Evolutionary conservation across 2,329 filamentous ascomycete genomes (phyloP).

Genomic region (Beauveria varroae): DNA sequence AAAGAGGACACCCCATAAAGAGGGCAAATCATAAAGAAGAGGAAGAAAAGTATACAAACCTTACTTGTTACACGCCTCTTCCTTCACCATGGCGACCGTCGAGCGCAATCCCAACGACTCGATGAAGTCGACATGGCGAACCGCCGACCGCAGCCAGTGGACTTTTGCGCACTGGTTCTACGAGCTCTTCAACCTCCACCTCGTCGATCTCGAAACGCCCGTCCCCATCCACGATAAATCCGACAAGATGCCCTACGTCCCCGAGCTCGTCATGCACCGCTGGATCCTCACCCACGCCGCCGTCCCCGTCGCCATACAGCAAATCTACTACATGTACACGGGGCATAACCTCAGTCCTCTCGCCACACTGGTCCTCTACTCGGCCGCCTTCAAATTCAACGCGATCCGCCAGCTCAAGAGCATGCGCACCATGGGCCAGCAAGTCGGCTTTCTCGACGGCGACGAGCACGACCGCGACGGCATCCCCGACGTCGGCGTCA

Average conservation of each 20-base stretch:
- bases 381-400: constrained; percentile 27
- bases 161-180: constrained; percentile 22
- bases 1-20: not conserved
- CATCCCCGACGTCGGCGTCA: constrained; percentile 29
- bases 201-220: constrained; percentile 18
- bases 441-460: constrained; percentile 32
- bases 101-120: constrained; percentile 20
- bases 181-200: constrained; percentile 23
- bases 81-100: constrained; percentile 3
- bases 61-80: not conserved
- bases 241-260: constrained; percentile 29
- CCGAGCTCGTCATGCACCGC: constrained; percentile 25
- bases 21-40: not conserved
- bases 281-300: constrained; percentile 31
- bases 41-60: not conserved
- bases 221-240: constrained; percentile 29
- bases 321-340: constrained; percentile 23
- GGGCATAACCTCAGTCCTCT: constrained; percentile 22
- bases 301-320: constrained; percentile 29
- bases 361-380: constrained; percentile 28
- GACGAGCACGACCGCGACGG: constrained; percentile 33
- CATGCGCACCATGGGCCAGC: constrained; percentile 28
- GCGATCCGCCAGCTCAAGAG: constrained; percentile 29
- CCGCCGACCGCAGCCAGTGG: constrained; percentile 20
- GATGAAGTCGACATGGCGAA: constrained; percentile 30